Evolutionary conservation across 1,284 basidiomycete species (phyloP), one percentile per base, ranked within the genome.

Genomic region (Cryptococcus sp.): DNA sequence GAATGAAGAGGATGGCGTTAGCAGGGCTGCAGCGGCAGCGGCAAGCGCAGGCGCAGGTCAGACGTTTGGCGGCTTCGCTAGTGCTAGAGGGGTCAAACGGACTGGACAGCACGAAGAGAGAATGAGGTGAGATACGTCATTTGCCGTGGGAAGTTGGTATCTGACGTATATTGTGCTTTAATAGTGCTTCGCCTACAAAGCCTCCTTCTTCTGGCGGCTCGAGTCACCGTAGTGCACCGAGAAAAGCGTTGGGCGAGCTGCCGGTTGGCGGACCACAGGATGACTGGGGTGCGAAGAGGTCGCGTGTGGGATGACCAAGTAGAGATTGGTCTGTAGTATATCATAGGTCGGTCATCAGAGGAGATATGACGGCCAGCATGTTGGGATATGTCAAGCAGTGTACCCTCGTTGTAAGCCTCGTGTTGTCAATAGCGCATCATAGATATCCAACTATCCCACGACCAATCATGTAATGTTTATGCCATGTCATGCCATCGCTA

Each of bases 1-100:
- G 1, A 50, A 48, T 17, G 60, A 19, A n/a, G 57, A 58, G 8
- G 55, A 53, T n/a, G 45, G 35, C 48, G 35, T 39, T 39, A 54
- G 42, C 42, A 27, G 8, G 31, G 31, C 13, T 35, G 31, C 13
- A 35, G 31, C 8, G 31, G 31, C 31, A 35, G 31, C 8, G 8
- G 31, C 31, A 35, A 53, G 52, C 35, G n/a, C 49, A 35, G 56
- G 52, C 35, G n/a, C 49, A 31, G 53, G 48, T 6, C 57, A 59
- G 10, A 57, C 46, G n/a, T 58, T 56, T 46, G 63, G 60, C 1
- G 69, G 63, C 11, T 74, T 76, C 31, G 41, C 62, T 10, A 76
- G 74, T 56, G 73, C 75, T 13, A 66, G 72, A 41, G 73, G 74
- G 1, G 53, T 76, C 25, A 76, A 76, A 57, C 47, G 72, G 54